A percentile compares a stretch with the other conserved stretches of the same genome.
Evolutionary conservation across 495 filamentous ascomycete species (phyloP).

Genomic region (Antarctomyces pellizariae): DNA sequence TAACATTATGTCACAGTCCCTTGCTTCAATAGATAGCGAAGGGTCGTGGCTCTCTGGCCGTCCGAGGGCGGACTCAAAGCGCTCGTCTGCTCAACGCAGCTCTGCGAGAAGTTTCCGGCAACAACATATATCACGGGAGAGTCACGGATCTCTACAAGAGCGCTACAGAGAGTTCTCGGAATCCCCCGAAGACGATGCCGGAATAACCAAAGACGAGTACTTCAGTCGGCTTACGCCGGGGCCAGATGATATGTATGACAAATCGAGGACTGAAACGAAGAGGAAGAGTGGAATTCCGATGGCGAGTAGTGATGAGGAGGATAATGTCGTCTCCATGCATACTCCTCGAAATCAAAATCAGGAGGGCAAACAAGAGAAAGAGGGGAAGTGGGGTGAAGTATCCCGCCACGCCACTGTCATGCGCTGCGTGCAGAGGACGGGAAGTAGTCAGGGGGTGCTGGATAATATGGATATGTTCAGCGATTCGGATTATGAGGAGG

Average conservation of each 20-base stretch:
- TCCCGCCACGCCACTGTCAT: conserved; percentile 32
- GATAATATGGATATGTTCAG: too few relatives aligned
- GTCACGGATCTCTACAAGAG: conserved; percentile 20
- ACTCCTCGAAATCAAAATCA: too few relatives aligned
- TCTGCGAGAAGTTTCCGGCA: conserved; percentile 14
- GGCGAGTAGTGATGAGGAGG: conserved; percentile 13
- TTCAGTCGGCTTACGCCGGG: conserved; percentile 28
- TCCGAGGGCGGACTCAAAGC: conserved; percentile 19
- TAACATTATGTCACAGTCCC: conserved; percentile 28
- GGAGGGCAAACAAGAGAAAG: too few relatives aligned
- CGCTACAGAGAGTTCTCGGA: conserved; percentile 21
- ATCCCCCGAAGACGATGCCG: conserved; percentile 35
- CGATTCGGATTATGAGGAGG: too few relatives aligned
- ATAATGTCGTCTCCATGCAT: too few relatives aligned
- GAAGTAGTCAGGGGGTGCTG: too few relatives aligned
- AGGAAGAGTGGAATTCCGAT: conserved; percentile 10
- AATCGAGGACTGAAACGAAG: conserved; percentile 6
- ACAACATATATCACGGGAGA: conserved; percentile 15
- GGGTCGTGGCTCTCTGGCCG: conserved; percentile 75
- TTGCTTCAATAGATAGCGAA: conserved; percentile 49
- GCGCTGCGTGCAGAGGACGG: too few relatives aligned
- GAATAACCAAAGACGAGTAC: conserved; percentile 40
- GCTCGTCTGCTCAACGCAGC: conserved; percentile 7
- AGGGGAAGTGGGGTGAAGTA: conserved; percentile 20
- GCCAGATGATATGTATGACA: conserved; percentile 12